Evolutionary conservation across 495 filamentous ascomycete genomes (phyloP).

Genomic region (Podospora fimiseda): DNA sequence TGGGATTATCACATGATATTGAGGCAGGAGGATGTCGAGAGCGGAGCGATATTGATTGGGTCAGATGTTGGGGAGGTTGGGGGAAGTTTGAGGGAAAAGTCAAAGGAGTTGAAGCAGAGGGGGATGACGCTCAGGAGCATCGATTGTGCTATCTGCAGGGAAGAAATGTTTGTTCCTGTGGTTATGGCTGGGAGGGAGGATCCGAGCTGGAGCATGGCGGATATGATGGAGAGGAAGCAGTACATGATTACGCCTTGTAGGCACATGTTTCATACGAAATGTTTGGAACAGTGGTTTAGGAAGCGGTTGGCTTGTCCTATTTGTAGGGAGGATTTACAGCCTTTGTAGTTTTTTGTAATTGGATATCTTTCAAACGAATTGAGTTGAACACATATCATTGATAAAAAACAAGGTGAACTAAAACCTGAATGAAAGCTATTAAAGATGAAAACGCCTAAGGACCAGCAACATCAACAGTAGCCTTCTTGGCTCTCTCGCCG

Average conservation of each 20-base stretch:
- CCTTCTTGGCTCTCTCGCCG: slow-evolving; percentile 62
- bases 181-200: slow-evolving; percentile 53
- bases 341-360: slow-evolving; percentile 56
- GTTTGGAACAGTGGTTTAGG: slow-evolving; percentile 94
- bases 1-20: slow-evolving; percentile 95
- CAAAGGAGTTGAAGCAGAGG: slow-evolving; percentile 27
- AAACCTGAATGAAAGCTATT: too few species aligned
- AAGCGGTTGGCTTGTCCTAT: slow-evolving; percentile 91
- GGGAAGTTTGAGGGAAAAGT: slow-evolving; percentile 16
- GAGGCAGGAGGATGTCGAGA: slow-evolving; percentile 76
- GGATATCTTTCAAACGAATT: too few species aligned
- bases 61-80: slow-evolving; percentile 28
- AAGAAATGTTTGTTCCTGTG: slow-evolving; percentile 82
- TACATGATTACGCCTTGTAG: slow-evolving; percentile 98
- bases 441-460: too few species aligned
- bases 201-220: slow-evolving; percentile 52
- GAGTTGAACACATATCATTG: too few species aligned
- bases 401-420: too few species aligned
- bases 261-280: slow-evolving; percentile 91
- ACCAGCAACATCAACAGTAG: background rate
- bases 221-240: slow-evolving; percentile 65
- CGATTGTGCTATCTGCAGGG: slow-evolving; percentile 93
- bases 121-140: slow-evolving; percentile 44
- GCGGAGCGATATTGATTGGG: slow-evolving; percentile 69
- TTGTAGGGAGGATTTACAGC: slow-evolving; percentile 82